Conservation (phyloP, 768 basidiomycete genomes). For the Podaxis sp. region DNA sequence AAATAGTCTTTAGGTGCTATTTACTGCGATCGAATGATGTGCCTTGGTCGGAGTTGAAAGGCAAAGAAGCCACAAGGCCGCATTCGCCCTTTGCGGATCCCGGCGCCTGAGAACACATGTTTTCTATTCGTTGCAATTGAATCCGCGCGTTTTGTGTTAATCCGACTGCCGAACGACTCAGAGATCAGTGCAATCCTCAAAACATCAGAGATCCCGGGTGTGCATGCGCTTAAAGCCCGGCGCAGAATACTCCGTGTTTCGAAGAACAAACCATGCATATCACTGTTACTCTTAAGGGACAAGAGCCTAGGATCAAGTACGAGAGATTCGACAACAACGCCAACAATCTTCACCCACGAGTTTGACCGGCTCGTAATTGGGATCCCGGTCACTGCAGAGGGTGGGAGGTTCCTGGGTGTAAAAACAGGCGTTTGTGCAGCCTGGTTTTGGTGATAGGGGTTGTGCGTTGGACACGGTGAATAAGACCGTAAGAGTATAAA, state of each 20-base stretch:
- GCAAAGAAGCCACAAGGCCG: too few relatives aligned
- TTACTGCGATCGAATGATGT: neutral
- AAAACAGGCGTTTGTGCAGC: neutral
- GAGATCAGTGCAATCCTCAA: too few relatives aligned
- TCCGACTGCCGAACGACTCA: too few relatives aligned
- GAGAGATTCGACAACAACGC: neutral
- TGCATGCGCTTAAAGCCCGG: neutral
- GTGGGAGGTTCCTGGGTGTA: neutral
- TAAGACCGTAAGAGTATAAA: neutral
- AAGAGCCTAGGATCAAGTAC: neutral
- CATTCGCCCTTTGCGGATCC: neutral
- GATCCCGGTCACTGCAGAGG: neutral
- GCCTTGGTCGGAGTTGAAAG: neutral
- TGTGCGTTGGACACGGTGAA: neutral
- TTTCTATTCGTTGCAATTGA: too few relatives aligned
- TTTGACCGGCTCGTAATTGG: neutral
- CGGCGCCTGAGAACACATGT: neutral
- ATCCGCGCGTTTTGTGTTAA: too few relatives aligned
- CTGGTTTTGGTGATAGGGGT: neutral
- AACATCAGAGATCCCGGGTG: too few relatives aligned
- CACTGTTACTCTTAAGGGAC: too few relatives aligned
- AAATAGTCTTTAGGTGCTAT: neutral
- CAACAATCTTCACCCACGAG: neutral
- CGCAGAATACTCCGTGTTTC: neutral
- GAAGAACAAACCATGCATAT: neutral